Conservation (phyloP, 495 filamentous ascomycete genomes). For the Parmelia sp. region DNA sequence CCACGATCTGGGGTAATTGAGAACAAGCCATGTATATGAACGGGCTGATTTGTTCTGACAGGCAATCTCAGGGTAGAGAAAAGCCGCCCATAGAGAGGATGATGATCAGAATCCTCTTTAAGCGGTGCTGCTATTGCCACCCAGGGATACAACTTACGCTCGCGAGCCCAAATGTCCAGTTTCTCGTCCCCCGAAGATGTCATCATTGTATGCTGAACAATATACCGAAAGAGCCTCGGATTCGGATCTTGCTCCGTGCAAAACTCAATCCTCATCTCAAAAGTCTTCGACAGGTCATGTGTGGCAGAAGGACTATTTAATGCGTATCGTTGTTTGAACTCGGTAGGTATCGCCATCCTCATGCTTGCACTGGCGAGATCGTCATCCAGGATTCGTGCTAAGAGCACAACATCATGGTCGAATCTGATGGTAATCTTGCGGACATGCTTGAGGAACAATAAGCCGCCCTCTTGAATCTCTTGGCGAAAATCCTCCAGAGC, state of each 20-base stretch:
- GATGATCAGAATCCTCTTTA: constrained; percentile 1
- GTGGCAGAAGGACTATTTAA: neutral
- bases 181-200: constrained; percentile 18
- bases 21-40: constrained; percentile 41
- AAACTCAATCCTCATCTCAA: constrained; percentile 19
- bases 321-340: constrained; percentile 18
- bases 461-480: constrained; percentile 32
- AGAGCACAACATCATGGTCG: constrained; percentile 23
- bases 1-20: constrained; percentile 37
- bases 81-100: constrained; percentile 26
- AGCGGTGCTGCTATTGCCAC: constrained; percentile 37
- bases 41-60: constrained; percentile 34
- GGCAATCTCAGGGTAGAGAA: constrained; percentile 39
- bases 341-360: constrained; percentile 6
- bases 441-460: constrained; percentile 38
- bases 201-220: constrained; percentile 31
- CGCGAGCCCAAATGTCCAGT: constrained; percentile 32
- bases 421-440: constrained; percentile 29
- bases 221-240: constrained; percentile 11
- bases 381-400: constrained; percentile 20
- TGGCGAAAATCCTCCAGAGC: constrained; percentile 31
- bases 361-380: neutral
- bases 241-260: constrained; percentile 2
- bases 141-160: constrained; percentile 37
- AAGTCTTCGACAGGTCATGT: constrained; percentile 20